Conservation (phyloP, 225 moss, liverwort and hornwort species). For the Physcomitrellopsis africana region DNA sequence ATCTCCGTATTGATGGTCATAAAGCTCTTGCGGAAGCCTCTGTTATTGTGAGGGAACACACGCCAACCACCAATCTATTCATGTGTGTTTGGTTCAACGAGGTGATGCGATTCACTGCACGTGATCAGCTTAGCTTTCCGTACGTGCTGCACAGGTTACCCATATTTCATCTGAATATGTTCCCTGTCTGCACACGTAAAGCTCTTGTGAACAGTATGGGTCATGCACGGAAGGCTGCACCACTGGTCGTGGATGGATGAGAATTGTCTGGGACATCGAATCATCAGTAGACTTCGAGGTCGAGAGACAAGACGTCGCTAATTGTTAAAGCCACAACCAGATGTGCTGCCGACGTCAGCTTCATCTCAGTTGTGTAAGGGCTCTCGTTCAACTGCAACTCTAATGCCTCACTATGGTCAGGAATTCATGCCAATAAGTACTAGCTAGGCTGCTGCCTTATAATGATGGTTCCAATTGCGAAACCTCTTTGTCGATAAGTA, state of each 20-base stretch:
- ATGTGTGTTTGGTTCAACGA: conserved; percentile 99
- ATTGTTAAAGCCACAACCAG: conserved; percentile 17
- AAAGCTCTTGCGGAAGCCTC: conserved; percentile 98
- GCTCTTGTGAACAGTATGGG: conserved; percentile 94
- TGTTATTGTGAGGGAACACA: conserved; percentile 93
- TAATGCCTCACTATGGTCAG: conserved; percentile 8
- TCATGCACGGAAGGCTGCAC: conserved; percentile 72
- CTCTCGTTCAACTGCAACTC: conserved; percentile 24
- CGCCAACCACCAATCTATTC: conserved; percentile 80
- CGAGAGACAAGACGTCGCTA: conserved; percentile 4
- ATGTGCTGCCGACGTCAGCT: conserved; percentile 17
- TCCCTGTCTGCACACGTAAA: conserved; percentile 85
- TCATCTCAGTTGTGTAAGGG: conserved; percentile 31
- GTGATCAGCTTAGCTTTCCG: conserved; percentile 96
- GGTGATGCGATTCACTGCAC: conserved; percentile 92
- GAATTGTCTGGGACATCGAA: conserved; percentile 9
- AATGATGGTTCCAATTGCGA: conserved; percentile 21
- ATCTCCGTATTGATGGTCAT: conserved; percentile 68
- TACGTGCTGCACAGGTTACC: conserved; percentile 71
- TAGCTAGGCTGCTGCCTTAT: conserved; percentile 12
- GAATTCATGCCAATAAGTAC: conserved; percentile 19
- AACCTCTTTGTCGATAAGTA: conserved; percentile 4
- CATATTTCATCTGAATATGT: conserved; percentile 78
- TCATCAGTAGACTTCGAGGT: conserved; percentile 17
- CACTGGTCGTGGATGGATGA: conserved; percentile 45